These are phyloP conservation scores for Trametes maxima DNA, from an alignment of 768 basidiomycete genomes.

Conservation along the genomic window DNA sequence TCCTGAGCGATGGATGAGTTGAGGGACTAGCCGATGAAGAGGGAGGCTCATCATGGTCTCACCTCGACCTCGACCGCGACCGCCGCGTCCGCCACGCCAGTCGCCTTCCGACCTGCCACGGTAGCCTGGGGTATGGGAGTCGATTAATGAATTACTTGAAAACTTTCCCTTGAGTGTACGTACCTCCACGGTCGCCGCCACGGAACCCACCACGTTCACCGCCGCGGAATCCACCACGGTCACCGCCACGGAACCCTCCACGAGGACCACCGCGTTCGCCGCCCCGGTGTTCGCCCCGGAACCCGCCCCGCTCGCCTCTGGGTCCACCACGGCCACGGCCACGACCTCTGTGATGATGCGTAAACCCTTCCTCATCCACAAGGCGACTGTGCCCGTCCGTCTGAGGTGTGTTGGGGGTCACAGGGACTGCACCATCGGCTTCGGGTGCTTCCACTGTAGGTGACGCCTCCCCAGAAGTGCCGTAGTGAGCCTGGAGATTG, in stretches of 20 bases:
- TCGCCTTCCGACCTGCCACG: slow-evolving; percentile 32
- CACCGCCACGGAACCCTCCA: slow-evolving; percentile 27
- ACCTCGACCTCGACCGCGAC: slow-evolving; percentile 37
- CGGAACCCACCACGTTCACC: slow-evolving; percentile 18
- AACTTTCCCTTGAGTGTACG: not conserved
- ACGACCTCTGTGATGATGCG: slow-evolving; percentile 36
- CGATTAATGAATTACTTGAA: not conserved
- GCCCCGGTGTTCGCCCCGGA: slow-evolving; percentile 32
- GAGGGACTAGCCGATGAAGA: not conserved
- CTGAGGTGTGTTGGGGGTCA: slow-evolving; percentile 28
- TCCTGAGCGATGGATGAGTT: slow-evolving; percentile 2
- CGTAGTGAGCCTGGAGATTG: slow-evolving; percentile 75
- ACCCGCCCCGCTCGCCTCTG: slow-evolving; percentile 32
- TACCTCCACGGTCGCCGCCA: not conserved
- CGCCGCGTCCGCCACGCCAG: slow-evolving; percentile 35
- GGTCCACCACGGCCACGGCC: slow-evolving; percentile 37
- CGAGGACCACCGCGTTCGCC: slow-evolving; percentile 34
- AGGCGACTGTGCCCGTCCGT: slow-evolving; percentile 30
- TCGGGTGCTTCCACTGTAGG: slow-evolving; percentile 48
- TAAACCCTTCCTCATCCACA: slow-evolving; percentile 66
- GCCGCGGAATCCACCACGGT: slow-evolving; percentile 24
- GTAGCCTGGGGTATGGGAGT: slow-evolving; percentile 21
- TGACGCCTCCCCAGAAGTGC: slow-evolving; percentile 71
- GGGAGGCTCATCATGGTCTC: not conserved
- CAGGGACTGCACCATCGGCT: slow-evolving; percentile 33